Base-by-base conservation (phyloP, 1,284 basidiomycete genomes). In the Spongispora temasekensis region DNA sequence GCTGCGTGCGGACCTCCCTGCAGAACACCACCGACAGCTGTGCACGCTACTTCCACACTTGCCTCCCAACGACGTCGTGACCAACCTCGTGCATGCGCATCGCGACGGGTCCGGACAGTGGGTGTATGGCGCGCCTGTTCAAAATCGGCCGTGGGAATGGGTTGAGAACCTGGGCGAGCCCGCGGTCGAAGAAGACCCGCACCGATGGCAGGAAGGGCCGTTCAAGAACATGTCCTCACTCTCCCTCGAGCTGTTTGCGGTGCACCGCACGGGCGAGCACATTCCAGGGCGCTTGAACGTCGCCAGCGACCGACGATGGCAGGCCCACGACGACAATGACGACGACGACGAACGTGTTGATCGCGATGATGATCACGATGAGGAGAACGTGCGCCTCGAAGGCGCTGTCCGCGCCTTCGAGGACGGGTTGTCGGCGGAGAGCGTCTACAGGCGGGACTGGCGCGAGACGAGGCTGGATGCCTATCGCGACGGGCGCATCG, bases 111-210 rank as follows among this genome's bases (percentile, higher is more conserved):
- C 77, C 8, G 87, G 85, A 2, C 76, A 79, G 7, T 61, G 84
- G 6, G 70, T 85, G 7, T 76, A 79, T 59, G 81, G 82, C 23
- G 70, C 76, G 13, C 79, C 83, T 1, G 88, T 92, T 21, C 78
- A 84, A 60, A 89, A 91, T 70, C 81, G 86, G 46, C 90, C 91
- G 15, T 93, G 91, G 91, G 91, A 93, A 71, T 93, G 91, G 91
- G 83, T 87, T 8, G 91, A 93, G 71, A 85, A 88, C 70, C 71
- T 93, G 1, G 89, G 89, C 4, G 90, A 91, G 61, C 78, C 81
- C 3, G 67, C 76, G 5, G 61, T 67, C 13, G 62, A 72, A 42
- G 69, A 69, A 25, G 69, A 68, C 0, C 15, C 15, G 1, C 28
- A 32, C n/a, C 52, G 51, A 5, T 63, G 71, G 8, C 70, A 67